phyloP scores from a whole-genome alignment of 345 rosid genomes.

The Acer campestre region DNA sequence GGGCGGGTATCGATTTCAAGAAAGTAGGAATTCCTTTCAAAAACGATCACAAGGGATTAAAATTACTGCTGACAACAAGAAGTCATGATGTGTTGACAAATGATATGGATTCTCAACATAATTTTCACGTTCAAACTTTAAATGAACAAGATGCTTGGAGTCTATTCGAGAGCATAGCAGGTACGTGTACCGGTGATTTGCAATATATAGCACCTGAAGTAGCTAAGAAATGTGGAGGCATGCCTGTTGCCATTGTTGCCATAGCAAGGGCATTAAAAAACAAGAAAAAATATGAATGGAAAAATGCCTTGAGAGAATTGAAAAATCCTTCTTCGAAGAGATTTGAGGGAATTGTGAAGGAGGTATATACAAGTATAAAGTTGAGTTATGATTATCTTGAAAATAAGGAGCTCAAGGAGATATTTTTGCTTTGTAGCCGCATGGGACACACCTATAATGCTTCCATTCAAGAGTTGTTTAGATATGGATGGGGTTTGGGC shows the following conservation, averaged over 20 bases:
- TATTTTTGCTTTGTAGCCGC: conserved; percentile 31
- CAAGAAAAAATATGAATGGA: conserved; percentile 11
- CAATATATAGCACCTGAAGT: conserved; percentile 10
- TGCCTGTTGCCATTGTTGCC: conserved; percentile 28
- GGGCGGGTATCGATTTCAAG: conserved; percentile 23
- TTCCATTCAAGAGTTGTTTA: conserved; percentile 15
- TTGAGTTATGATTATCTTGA: conserved; percentile 26
- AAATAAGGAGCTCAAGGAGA: conserved; percentile 24
- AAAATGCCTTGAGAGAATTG: conserved; percentile 19
- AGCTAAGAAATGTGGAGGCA: conserved; percentile 26
- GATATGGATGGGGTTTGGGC: conserved; percentile 27
- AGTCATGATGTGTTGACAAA: neutral
- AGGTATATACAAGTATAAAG: conserved; percentile 11
- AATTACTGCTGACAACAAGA: conserved; percentile 33
- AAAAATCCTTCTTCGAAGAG: neutral
- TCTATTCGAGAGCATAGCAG: conserved; percentile 24
- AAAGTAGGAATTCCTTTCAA: conserved; percentile 34
- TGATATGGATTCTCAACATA: conserved; percentile 21
- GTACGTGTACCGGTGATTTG: neutral
- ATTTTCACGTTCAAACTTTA: conserved; percentile 9
- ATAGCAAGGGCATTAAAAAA: conserved; percentile 25
- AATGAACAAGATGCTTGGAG: conserved; percentile 29
- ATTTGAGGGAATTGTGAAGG: neutral
- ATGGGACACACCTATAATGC: neutral
- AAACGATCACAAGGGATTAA: conserved; percentile 15